Evolutionary conservation across 495 filamentous ascomycete species (phyloP), one percentile per base, ranked within the genome.

Genomic region (Articulospora tetracladia): DNA sequence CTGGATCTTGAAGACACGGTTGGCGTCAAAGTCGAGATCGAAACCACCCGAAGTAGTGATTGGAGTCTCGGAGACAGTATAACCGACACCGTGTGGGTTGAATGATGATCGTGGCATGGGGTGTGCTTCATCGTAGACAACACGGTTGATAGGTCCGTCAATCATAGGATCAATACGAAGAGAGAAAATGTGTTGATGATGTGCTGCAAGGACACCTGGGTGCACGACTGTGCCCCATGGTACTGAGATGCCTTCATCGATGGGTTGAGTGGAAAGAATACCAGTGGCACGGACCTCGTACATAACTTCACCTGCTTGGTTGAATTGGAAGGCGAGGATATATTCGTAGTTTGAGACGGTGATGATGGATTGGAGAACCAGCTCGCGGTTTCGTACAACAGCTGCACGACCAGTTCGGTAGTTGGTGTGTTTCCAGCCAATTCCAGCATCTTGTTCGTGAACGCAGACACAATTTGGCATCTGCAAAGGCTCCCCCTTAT

Each of bases 151-250:
- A 63, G 83, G 83, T 1, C 91, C 93, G 59, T 90, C 91, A 56
- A 96, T 79, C 44, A 83, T 82, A 6, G 92, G 92, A 70, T 97
- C 92, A 17, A 97, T 78, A 15, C 92, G 88, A 1, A 96, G 83
- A 1, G 88, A 91, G 74, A 97, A 94, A 71, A 96, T 89, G 73
- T 97, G 92, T 66, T 97, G 92, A 63, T 97, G 92, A 83, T 56
- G 84, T 86, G 82, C 10, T 85, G 81, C 91, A 50, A 97, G 82
- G 10, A 92, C 91, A 0, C 92, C 92, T 0, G 92, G 92, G 59
- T 91, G 87, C 8, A 97, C 90, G 30, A 93, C 80, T 1, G 92
- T 97, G 46, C 92, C 92, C 80, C 87, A 96, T 25, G 78, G 85
- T 23, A 83, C 86, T 58, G 76, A 73, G 57, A 87, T 72, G 19